Percentiles rank a stretch among this genome's conserved stretches.
These are phyloP conservation scores for Penicillium corylophilum DNA, from an alignment of 2,329 filamentous ascomycete species.

Conservation along the genomic window DNA sequence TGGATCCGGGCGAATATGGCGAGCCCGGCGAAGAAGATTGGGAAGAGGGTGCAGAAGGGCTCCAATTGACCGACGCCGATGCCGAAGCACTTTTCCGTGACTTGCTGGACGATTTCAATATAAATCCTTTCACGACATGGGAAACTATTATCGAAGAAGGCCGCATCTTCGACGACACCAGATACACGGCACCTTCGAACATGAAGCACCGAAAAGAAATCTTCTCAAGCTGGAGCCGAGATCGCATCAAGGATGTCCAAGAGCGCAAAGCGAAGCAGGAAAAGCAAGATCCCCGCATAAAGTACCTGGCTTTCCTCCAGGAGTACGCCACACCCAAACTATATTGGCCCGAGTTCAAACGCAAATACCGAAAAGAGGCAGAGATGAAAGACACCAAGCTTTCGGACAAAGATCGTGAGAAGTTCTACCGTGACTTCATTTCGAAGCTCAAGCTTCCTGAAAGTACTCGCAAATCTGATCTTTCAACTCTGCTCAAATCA, in stretches of 20 bases:
- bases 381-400: conserved; percentile 60
- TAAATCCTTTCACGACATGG: conserved; percentile 89
- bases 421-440: conserved; percentile 50
- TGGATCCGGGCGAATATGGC: conserved; percentile 75
- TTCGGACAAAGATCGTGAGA: conserved; percentile 50
- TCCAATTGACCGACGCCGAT: conserved; percentile 72
- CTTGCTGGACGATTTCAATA: conserved; percentile 74
- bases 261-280: conserved; percentile 71
- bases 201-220: conserved; percentile 79
- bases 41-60: conserved; percentile 70
- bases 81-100: conserved; percentile 77
- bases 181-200: conserved; percentile 79
- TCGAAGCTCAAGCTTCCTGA: conserved; percentile 48
- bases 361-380: conserved; percentile 80
- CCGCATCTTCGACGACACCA: conserved; percentile 75
- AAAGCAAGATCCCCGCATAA: conserved; percentile 78
- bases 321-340: conserved; percentile 83
- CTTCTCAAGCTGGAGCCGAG: conserved; percentile 80
- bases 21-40: conserved; percentile 57
- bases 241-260: conserved; percentile 70
- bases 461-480: conserved; percentile 46
- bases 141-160: conserved; percentile 84
- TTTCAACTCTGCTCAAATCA: conserved; percentile 46
- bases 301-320: conserved; percentile 78
- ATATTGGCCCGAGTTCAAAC: conserved; percentile 95